Evolutionary conservation across 805 yeast species (phyloP).

Genomic region (Saturnispora gosingensis): DNA sequence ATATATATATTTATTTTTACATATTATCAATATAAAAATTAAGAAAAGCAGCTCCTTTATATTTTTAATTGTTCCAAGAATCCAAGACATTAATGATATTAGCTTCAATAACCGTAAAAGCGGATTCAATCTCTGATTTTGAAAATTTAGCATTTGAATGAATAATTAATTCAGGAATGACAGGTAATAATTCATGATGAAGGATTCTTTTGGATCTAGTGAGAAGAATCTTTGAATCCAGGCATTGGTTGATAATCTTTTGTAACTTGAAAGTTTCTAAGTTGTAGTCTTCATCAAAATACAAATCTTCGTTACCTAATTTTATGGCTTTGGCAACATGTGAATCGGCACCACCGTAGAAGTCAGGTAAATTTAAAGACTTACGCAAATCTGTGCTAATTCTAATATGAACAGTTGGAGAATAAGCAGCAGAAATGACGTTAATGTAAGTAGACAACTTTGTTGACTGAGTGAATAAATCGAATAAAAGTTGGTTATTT

Average conservation of each 20-base stretch:
- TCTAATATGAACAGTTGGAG: constrained; percentile 65
- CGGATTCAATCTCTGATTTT: constrained; percentile 36
- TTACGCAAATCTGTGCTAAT: constrained; percentile 40
- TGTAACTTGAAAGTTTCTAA: constrained; percentile 58
- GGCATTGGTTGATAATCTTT: constrained; percentile 48
- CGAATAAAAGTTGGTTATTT: constrained; percentile 33
- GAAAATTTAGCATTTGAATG: constrained; percentile 38
- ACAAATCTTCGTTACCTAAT: constrained; percentile 33
- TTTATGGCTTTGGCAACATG: constrained; percentile 35
- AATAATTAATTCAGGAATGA: constrained; percentile 51
- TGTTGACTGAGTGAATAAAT: constrained; percentile 32
- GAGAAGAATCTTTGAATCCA: constrained; percentile 48
- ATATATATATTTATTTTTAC: neutral
- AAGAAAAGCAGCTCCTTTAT: neutral
- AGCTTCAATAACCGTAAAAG: constrained; percentile 31
- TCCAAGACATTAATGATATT: constrained; percentile 16
- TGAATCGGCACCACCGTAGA: constrained; percentile 40
- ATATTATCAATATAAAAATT: neutral
- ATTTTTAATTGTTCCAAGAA: constrained; percentile 1
- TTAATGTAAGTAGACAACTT: constrained; percentile 32
- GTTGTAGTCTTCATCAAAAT: constrained; percentile 36
- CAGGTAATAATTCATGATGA: constrained; percentile 66
- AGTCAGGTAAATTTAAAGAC: constrained; percentile 36
- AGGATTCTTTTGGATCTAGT: constrained; percentile 48
- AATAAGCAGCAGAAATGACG: constrained; percentile 46